phyloP scores from a whole-genome alignment of 1,139 yeast genomes.

The Candida neerlandica region DNA sequence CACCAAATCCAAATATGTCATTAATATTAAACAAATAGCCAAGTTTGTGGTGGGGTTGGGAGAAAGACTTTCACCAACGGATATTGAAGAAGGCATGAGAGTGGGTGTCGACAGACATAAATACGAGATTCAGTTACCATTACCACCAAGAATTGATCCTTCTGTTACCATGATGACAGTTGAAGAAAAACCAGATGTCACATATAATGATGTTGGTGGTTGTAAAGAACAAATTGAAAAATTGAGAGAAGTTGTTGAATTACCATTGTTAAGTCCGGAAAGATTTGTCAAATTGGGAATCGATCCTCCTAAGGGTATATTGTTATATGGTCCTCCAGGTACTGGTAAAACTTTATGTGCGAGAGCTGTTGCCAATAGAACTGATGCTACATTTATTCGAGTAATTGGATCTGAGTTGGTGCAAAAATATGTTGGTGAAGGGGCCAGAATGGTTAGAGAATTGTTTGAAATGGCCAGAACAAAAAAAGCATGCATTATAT shows the following conservation, averaged over 20 bases:
- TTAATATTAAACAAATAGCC: constrained; percentile 96
- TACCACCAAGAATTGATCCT: constrained; percentile 97
- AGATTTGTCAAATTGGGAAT: constrained; percentile 94
- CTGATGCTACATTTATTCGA: constrained; percentile 96
- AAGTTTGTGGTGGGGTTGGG: constrained; percentile 96
- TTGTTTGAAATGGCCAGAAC: constrained; percentile 98
- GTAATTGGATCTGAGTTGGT: constrained; percentile 98
- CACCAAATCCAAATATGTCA: constrained; percentile 87
- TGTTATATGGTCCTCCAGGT: constrained; percentile 97
- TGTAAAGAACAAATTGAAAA: constrained; percentile 98
- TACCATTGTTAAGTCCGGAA: constrained; percentile 93
- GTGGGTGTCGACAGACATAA: constrained; percentile 98
- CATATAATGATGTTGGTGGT: constrained; percentile 93
- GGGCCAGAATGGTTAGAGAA: constrained; percentile 99
- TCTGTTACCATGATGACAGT: constrained; percentile 99
- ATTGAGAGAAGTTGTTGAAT: constrained; percentile 93
- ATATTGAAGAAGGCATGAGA: constrained; percentile 99
- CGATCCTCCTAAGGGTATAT: constrained; percentile 97
- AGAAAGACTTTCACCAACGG: constrained; percentile 96
- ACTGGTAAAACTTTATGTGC: constrained; percentile 98
- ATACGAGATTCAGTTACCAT: constrained; percentile 93
- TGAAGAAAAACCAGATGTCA: constrained; percentile 94
- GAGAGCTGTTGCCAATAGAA: constrained; percentile 97
- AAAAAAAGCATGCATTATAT: constrained; percentile 93
- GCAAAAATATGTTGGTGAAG: constrained; percentile 98